These are phyloP conservation scores for Rhizopus sp. DNA, from an alignment of 371 early-diverging fungal genomes.

Conservation along the genomic window DNA sequence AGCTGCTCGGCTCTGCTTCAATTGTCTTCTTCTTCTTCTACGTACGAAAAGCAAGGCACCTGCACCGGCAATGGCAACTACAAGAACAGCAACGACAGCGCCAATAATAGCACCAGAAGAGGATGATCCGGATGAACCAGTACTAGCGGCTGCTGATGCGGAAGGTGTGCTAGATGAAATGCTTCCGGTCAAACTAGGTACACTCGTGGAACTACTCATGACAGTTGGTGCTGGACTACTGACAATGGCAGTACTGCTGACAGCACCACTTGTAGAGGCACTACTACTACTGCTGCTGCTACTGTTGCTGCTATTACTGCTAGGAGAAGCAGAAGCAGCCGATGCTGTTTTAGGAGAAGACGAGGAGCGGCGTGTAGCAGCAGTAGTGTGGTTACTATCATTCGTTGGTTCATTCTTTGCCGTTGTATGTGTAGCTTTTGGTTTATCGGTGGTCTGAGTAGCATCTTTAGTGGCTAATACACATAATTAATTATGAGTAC, in stretches of 20 bases:
- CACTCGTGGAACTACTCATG: neutral
- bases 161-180: neutral
- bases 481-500: neutral
- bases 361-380: neutral
- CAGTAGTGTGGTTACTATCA: neutral
- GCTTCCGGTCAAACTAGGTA: neutral
- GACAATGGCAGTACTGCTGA: neutral
- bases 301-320: neutral
- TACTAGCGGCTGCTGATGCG: slow-evolving; percentile 1
- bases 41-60: neutral
- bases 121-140: slow-evolving; percentile 4
- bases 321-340: neutral
- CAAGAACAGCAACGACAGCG: neutral
- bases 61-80: neutral
- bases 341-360: neutral
- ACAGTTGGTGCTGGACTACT: neutral
- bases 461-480: neutral
- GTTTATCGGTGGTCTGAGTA: neutral
- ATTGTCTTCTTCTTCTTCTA: neutral
- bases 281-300: neutral
- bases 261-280: neutral
- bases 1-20: slow-evolving; percentile 2
- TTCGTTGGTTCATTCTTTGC: neutral
- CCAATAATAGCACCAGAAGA: slow-evolving; percentile 21
- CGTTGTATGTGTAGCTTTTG: neutral